Base-by-base conservation (phyloP, 2,329 filamentous ascomycete species). In the Sporothrix curviconia region DNA sequence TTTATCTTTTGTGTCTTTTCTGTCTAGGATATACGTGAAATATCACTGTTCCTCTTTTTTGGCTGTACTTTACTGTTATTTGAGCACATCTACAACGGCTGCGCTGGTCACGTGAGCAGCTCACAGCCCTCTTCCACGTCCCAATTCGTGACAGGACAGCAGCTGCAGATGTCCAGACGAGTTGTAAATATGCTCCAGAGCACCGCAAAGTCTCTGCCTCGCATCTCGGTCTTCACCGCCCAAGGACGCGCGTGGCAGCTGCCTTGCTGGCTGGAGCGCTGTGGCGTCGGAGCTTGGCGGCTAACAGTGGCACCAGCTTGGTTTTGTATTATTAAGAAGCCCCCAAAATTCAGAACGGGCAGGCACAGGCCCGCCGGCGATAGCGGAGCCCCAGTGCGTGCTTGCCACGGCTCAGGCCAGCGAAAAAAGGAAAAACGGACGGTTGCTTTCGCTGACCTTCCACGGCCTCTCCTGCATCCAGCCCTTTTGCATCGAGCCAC, bases 251-350 rank as follows among this genome's bases (percentile, higher is more conserved):
- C 30, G 51, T 54, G 40, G 36, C 22, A 36, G 60, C 34, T 61
- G 60, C 60, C 60, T 61, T 47, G 46, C 22, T 28, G 19, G 40
- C 19, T 22, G 14, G 40, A 6, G 7, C 19, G 51, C 19, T 37
- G 39, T 24, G 8, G 49, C 40, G 34, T 46, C 57, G 56, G 58
- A 57, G 58, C 39, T 53, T 53, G 46, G 49, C 47, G 42, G 50
- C 40, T 50, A 44, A 46, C 17, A 50, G 36, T 52, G 58, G 52
- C 47, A 14, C 34, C 42, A 47, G 37, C 22, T 49, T 46, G n/a
- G 25, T 44, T 47, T 40, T 57, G 61, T 57, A 62, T 61, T 62
- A 61, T 57, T 61, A 62, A 62, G 57, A n/a, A n/a, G 24, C 57
- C 34, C 7, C 8, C 43, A 44, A 39, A 39, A 15, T 6, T 39